These are phyloP conservation scores for Coniochaeta sp. DNA, from an alignment of 2,329 filamentous ascomycete species.

Conservation along the genomic window DNA sequence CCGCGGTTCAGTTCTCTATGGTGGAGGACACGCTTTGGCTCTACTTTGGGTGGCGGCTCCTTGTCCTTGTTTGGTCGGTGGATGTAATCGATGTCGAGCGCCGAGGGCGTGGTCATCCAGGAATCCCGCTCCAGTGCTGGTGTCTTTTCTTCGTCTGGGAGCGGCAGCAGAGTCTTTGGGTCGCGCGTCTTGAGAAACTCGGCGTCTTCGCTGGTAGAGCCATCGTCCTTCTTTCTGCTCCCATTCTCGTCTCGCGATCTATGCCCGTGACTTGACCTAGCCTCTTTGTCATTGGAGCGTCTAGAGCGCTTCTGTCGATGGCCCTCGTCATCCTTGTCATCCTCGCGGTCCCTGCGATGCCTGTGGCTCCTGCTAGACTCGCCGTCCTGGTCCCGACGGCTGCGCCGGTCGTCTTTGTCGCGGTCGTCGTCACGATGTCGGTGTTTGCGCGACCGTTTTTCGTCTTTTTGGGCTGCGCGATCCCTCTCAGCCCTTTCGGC, in stretches of 20 bases:
- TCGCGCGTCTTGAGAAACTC: conserved; percentile 35
- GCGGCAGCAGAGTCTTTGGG: conserved; percentile 41
- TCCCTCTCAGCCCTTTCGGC: conserved; percentile 25
- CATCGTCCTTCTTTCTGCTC: conserved; percentile 20
- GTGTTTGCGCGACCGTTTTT: conserved; percentile 18
- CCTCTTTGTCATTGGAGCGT: conserved; percentile 43
- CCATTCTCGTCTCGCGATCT: conserved; percentile 24
- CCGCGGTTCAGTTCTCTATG: conserved; percentile 70
- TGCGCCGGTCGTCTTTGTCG: conserved; percentile 18
- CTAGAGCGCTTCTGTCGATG: conserved; percentile 61
- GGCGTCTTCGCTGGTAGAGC: conserved; percentile 10
- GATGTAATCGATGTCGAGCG: conserved; percentile 77
- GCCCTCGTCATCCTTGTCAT: conserved; percentile 39
- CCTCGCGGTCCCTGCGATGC: conserved; percentile 25
- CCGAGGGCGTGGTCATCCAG: conserved; percentile 90
- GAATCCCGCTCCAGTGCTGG: conserved; percentile 62
- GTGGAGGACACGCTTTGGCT: conserved; percentile 66
- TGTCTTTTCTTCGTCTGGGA: conserved; percentile 42
- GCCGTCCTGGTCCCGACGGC: conserved; percentile 17
- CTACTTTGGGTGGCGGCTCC: conserved; percentile 42
- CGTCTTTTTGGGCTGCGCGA: conserved; percentile 15
- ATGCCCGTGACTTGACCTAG: conserved; percentile 25
- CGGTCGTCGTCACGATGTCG: conserved; percentile 17
- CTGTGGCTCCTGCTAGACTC: conserved; percentile 23
- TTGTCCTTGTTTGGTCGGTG: conserved; percentile 53